phyloP scores from a whole-genome alignment of 805 yeast genomes.

The Candida oleophila region DNA sequence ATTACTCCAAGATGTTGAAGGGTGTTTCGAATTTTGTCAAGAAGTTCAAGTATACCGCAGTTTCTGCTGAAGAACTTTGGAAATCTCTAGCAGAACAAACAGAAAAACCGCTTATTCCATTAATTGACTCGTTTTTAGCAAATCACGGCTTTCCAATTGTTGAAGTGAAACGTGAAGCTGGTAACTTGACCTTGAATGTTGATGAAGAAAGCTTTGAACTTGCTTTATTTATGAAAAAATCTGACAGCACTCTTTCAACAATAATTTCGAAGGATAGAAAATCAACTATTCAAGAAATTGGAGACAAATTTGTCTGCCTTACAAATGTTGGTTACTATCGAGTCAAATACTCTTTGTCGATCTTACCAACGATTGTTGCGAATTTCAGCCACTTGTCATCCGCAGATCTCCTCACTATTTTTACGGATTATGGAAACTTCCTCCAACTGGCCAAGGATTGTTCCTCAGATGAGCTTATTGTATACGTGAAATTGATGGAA shows the following conservation, averaged over 20 bases:
- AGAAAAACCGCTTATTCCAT: constrained; percentile 46
- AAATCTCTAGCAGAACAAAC: constrained; percentile 27
- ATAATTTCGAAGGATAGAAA: constrained; percentile 21
- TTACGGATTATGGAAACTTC: constrained; percentile 40
- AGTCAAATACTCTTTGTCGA: constrained; percentile 41
- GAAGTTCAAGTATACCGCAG: constrained; percentile 29
- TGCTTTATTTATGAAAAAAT: constrained; percentile 13
- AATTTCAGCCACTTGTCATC: constrained; percentile 13
- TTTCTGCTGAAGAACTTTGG: constrained; percentile 59
- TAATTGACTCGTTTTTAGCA: constrained; percentile 60
- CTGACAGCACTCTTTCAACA: constrained; percentile 34
- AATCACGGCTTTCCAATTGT: constrained; percentile 60
- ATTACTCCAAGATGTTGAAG: constrained; percentile 15
- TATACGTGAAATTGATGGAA: constrained; percentile 31
- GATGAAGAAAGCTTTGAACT: constrained; percentile 35
- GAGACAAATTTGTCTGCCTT: constrained; percentile 29
- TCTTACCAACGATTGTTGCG: constrained; percentile 3
- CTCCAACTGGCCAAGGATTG: constrained; percentile 27
- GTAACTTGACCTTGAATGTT: constrained; percentile 18
- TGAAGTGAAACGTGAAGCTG: constrained; percentile 27
- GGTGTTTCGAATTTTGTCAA: constrained; percentile 40
- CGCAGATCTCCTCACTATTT: constrained; percentile 34
- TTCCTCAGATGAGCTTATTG: constrained; percentile 23
- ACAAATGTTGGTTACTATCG: constrained; percentile 51
- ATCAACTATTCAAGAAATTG: constrained; percentile 36